phyloP scores from a whole-genome alignment of 208 protist genomes.

The Crithidia brevicula region DNA sequence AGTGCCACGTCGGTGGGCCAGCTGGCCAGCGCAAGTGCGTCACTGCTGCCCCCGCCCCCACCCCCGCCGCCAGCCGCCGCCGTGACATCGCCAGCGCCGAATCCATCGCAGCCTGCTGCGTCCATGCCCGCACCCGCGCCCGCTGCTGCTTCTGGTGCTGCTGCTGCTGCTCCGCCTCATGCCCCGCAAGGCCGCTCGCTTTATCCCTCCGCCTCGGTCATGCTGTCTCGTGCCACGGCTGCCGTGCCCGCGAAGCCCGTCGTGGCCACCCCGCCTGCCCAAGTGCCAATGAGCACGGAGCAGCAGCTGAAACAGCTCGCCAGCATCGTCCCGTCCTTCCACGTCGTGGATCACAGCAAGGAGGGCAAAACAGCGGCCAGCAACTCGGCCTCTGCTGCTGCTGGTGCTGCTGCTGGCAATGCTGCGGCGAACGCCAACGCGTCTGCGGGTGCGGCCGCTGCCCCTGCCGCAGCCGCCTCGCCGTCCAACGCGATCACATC shows the following conservation, averaged over 20 bases:
- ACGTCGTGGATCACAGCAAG: constrained; percentile 53
- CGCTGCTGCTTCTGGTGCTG: not conserved
- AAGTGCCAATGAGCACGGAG: constrained; percentile 22
- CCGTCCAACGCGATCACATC: constrained; percentile 3
- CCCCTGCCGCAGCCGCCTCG: not conserved
- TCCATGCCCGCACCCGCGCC: not conserved
- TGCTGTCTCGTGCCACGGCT: constrained; percentile 11
- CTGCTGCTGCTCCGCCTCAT: not conserved
- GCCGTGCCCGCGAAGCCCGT: constrained; percentile 1
- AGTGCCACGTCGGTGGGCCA: not conserved
- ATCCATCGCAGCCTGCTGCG: not conserved
- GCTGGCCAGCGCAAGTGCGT: not conserved
- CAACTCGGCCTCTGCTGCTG: not conserved
- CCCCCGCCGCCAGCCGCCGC: constrained; percentile 15
- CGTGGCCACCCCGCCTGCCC: not conserved
- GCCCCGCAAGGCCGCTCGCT: too few species aligned
- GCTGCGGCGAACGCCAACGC: not conserved
- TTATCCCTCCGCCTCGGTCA: constrained; percentile 28
- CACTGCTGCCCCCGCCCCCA: not conserved
- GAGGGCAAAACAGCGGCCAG: not conserved
- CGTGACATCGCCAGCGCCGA: not conserved
- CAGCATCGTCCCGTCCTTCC: constrained; percentile 70
- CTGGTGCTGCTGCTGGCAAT: not conserved
- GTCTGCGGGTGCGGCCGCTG: not conserved
- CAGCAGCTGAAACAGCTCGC: constrained; percentile 52